phyloP scores from a whole-genome alignment of 805 yeast genomes.

The Vanderwaltozyma verrucispora region DNA sequence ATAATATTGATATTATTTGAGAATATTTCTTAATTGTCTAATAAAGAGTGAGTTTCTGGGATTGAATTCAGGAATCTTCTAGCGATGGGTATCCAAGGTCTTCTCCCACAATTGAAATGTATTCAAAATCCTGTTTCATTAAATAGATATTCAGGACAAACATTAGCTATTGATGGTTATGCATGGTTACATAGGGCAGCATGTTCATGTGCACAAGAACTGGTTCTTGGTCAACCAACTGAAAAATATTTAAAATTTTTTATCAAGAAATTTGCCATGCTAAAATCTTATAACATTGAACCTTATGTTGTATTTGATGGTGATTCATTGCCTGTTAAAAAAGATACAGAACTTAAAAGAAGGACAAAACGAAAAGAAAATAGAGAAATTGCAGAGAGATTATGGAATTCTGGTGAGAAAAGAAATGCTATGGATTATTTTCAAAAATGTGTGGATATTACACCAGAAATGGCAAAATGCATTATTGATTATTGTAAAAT shows the following conservation, averaged over 20 bases:
- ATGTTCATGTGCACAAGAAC: constrained; percentile 71
- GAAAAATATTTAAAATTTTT: constrained; percentile 62
- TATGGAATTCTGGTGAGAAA: constrained; percentile 42
- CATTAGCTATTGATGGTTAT: constrained; percentile 88
- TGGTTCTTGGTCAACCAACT: constrained; percentile 64
- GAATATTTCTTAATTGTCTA: no score
- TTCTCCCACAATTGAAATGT: constrained; percentile 67
- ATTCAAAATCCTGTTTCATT: constrained; percentile 54
- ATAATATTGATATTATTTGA: no score
- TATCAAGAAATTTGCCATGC: constrained; percentile 53
- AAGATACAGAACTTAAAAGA: constrained; percentile 60
- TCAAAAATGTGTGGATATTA: constrained; percentile 73
- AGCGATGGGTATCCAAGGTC: constrained; percentile 73
- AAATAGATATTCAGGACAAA: constrained; percentile 55
- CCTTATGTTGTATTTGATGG: constrained; percentile 95
- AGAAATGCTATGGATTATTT: constrained; percentile 56
- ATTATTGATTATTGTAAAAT: constrained; percentile 61
- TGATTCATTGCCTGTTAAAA: constrained; percentile 70
- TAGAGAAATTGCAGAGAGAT: constrained; percentile 42
- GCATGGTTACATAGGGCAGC: constrained; percentile 94
- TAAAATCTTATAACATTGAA: constrained; percentile 52
- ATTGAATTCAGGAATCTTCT: neutral
- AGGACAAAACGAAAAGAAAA: constrained; percentile 47
- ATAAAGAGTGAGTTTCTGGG: no score
- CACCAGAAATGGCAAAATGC: constrained; percentile 85